phyloP scores from a whole-genome alignment of 176 grass and related monocot genomes.

The Rhynchospora breviuscula region DNA sequence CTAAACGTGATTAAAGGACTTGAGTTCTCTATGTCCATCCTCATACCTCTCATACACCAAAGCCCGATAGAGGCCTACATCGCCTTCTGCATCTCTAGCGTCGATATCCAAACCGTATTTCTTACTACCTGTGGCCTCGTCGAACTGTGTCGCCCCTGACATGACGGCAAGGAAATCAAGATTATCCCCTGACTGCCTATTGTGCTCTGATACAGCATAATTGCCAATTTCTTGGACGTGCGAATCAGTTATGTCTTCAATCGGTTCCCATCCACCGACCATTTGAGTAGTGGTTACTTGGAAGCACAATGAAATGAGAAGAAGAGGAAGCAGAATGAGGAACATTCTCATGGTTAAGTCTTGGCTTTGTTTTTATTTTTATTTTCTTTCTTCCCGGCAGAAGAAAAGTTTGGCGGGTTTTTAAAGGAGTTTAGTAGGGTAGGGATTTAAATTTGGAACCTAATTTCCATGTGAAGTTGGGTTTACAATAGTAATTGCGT shows the following conservation, averaged over 20 bases:
- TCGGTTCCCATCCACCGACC: not conserved
- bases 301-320: not conserved
- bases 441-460: not conserved
- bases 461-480: not conserved
- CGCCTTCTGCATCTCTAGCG: not conserved
- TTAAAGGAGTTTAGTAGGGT: not conserved
- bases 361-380: not conserved
- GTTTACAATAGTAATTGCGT: not conserved
- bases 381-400: not conserved
- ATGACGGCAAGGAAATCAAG: constrained; percentile 17
- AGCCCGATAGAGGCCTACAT: constrained; percentile 10
- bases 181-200: not conserved
- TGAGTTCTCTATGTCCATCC: constrained; percentile 29
- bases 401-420: not conserved
- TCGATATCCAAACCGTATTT: constrained; percentile 39
- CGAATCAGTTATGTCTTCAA: not conserved
- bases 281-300: not conserved
- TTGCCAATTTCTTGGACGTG: not conserved
- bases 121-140: constrained; percentile 13
- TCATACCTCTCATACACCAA: constrained; percentile 38
- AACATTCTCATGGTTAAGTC: not conserved
- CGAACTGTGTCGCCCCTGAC: constrained; percentile 39
- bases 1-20: constrained; percentile 31
- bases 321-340: not conserved
- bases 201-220: not conserved